Base-by-base conservation (phyloP, 768 basidiomycete species). In the Lactifluus volemus region DNA sequence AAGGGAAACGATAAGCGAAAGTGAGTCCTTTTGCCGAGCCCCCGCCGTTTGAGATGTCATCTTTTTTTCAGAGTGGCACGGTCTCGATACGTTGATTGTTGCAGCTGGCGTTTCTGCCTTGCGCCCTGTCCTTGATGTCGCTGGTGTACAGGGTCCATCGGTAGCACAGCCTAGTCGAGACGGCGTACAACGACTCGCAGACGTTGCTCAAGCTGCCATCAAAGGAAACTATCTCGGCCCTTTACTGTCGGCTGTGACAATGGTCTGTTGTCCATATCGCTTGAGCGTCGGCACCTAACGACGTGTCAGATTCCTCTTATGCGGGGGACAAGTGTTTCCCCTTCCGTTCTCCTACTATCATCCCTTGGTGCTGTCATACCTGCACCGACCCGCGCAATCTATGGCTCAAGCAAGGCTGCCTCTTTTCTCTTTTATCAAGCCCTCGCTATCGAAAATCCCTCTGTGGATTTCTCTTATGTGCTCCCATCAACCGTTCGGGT, bases 71-170 rank as follows among this genome's bases (percentile, higher is more conserved):
- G 93, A 77, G 65, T 94, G 92, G 91, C 75, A 74, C 1, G 89
- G 92, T 15, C 65, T 95, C 1, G 93, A 96, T 71, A 96, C 93
- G 0, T 69, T 96, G 5, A 74, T 92, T 34, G 81, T 96, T 39
- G 80, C 82, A 36, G 92, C 92, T 3, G 94, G 94, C 4, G 88
- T 94, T 0, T 90, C 90, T 0, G 85, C 92, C 11, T 76, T 93
- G 3, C 83, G 81, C 55, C 88, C 92, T 0, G 74, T 96, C 29
- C 76, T 94, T 71, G 79, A 82, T 2, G 72, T 91, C 10, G 86
- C 89, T 15, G 87, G 85, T 2, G 75, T 81, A 0, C 73, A 80
- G 51, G 67, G 73, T 66, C 50, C 42, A 14, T 70, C 64, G 11
- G 42, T 59, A 68, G 8, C 73, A 74, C 11, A 65, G 69, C 14